Evolutionary conservation across 352 stramenopile genomes (phyloP).

Genomic region (Pythium brassicae): DNA sequence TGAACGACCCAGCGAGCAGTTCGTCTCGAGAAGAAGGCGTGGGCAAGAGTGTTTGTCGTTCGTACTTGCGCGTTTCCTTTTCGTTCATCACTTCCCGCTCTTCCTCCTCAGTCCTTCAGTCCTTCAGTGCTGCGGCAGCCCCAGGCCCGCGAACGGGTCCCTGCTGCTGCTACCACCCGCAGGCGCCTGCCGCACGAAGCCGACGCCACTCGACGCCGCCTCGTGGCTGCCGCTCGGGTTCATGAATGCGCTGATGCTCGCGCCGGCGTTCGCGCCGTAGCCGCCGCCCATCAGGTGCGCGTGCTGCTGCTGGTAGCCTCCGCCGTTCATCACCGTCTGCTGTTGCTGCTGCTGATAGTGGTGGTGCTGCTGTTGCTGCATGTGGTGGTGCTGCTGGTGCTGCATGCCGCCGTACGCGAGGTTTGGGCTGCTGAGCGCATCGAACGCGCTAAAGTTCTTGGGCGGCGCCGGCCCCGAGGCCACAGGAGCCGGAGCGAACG

Average conservation of each 20-base stretch:
- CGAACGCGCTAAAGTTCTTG: constrained; percentile 62
- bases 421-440: constrained; percentile 34
- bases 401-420: constrained; percentile 21
- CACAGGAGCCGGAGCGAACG: constrained; percentile 9
- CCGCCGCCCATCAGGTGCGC: constrained; percentile 24
- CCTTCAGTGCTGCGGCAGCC: constrained; percentile 42
- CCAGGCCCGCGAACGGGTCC: constrained; percentile 77
- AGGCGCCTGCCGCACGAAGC: constrained; percentile 5
- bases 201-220: constrained; percentile 5
- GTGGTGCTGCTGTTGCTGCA: constrained; percentile 19
- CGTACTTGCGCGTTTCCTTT: constrained; percentile 2
- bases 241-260: constrained; percentile 46
- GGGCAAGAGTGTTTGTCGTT: not conserved
- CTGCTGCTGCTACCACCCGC: constrained; percentile 18
- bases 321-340: not conserved
- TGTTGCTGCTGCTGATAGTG: constrained; percentile 16
- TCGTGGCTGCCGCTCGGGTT: constrained; percentile 20
- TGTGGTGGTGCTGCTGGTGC: constrained; percentile 16
- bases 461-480: constrained; percentile 15
- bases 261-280: constrained; percentile 16
- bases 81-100: constrained; percentile 6
- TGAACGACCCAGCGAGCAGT: too few species aligned
- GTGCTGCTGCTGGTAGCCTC: constrained; percentile 17
- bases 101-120: not conserved
- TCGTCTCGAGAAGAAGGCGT: too few species aligned